phyloP scores from a whole-genome alignment of 495 filamentous ascomycete genomes.

The Aspergillus bridgeri region DNA sequence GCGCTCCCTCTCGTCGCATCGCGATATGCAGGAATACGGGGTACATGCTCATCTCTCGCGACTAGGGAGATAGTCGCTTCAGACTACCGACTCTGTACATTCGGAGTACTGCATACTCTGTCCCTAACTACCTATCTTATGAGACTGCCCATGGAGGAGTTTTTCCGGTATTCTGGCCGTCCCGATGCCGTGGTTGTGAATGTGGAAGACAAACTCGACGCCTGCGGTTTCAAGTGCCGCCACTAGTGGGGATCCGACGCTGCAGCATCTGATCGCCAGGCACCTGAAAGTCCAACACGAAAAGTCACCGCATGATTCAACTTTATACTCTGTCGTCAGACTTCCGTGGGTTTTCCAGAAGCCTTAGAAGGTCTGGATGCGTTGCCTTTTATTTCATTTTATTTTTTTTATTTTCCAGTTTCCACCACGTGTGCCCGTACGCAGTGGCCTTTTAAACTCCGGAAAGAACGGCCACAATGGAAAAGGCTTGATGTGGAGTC shows the following conservation, averaged over 20 bases:
- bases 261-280: constrained; percentile 7
- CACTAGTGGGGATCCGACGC: constrained; percentile 8
- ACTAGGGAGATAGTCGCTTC: no score
- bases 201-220: background rate
- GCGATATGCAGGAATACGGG: background rate
- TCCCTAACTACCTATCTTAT: no score
- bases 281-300: background rate
- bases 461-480: background rate
- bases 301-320: background rate
- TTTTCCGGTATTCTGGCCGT: no score
- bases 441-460: background rate
- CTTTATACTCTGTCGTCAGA: background rate
- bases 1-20: background rate
- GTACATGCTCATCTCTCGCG: no score
- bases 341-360: background rate
- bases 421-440: background rate
- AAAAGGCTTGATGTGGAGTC: background rate
- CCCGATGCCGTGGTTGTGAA: background rate
- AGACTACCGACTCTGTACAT: no score
- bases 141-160: no score
- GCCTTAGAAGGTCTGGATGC: background rate
- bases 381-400: no score
- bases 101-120: no score
- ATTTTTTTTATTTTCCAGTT: no score
- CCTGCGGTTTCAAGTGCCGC: constrained; percentile 2